These are phyloP conservation scores for Phytophthora foliorum DNA, from an alignment of 352 stramenopile species.

Conservation along the genomic window DNA sequence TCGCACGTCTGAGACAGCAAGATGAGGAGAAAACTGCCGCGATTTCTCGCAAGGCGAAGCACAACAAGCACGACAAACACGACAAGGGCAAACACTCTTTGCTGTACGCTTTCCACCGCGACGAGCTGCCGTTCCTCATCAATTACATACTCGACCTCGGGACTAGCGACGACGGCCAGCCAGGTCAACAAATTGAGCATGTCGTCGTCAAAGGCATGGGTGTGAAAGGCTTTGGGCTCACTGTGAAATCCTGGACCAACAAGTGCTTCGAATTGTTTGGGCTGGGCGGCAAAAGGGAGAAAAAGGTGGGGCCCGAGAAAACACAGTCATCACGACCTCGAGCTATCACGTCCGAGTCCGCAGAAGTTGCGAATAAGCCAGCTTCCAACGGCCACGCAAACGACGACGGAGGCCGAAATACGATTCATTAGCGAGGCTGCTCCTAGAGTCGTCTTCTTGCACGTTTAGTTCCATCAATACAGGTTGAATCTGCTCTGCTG, in stretches of 20 bases:
- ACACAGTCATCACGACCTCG: background rate
- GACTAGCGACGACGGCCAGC: slow-evolving; percentile 33
- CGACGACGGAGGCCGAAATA: slow-evolving; percentile 20
- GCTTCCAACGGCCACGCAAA: slow-evolving; percentile 1
- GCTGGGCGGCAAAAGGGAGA: slow-evolving; percentile 33
- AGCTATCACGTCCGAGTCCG: slow-evolving; percentile 23
- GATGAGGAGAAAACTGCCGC: slow-evolving; percentile 31
- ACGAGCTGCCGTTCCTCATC: slow-evolving; percentile 70
- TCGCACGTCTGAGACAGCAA: slow-evolving; percentile 42
- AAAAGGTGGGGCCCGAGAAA: slow-evolving; percentile 26
- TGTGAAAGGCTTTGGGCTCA: slow-evolving; percentile 47
- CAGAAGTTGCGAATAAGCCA: background rate
- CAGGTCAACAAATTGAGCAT: slow-evolving; percentile 34
- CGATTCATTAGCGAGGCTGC: slow-evolving; percentile 26
- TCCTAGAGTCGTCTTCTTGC: background rate
- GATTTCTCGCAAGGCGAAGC: slow-evolving; percentile 22
- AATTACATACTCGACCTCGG: slow-evolving; percentile 51
- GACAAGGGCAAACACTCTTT: slow-evolving; percentile 32
- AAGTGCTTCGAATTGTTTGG: slow-evolving; percentile 39
- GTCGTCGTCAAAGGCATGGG: slow-evolving; percentile 68
- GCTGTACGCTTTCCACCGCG: slow-evolving; percentile 72
- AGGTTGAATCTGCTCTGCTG: slow-evolving; percentile 10
- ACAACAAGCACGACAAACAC: slow-evolving; percentile 14
- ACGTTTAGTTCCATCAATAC: slow-evolving; percentile 12
- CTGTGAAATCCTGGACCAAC: slow-evolving; percentile 30